Evolutionary conservation across 1,284 basidiomycete species (phyloP), one percentile per base, ranked within the genome.

Genomic region (Moesziomyces aphidis): DNA sequence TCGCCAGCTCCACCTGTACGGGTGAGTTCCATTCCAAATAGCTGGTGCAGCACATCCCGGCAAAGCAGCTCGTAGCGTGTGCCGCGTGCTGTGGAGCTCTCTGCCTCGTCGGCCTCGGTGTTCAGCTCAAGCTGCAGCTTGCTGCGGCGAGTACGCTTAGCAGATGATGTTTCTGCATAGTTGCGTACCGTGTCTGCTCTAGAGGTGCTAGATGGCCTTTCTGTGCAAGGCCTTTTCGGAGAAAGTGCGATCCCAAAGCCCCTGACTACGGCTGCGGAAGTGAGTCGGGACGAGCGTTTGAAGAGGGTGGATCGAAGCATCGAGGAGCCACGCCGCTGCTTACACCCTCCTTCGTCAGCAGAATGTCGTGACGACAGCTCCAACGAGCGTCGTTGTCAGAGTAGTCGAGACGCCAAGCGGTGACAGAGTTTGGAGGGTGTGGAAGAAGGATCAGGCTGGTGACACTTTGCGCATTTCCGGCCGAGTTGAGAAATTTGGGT

Each of bases 1-100:
- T 96, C 94, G 17, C 89, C 88, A 67, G 88, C 89, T 19, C 94
- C 93, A 1, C 94, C 94, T 19, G 94, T 90, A 13, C 83, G 79
- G 17, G 82, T 66, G 6, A 96, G 88, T 1, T 90, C 88, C 93
- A 96, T 96, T 49, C 91, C 92, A 42, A 95, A 86, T 61, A 89
- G 85, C 0, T 87, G 80, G 48, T 89, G 88, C 3, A 95, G 88
- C 5, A 93, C 82, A 7, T 84, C 81, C 23, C 90, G 87, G 0
- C 91, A 90, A 11, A 91, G 89, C 21, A 89, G 83, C 83, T 97
- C 94, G 79, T 94, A 97, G 0, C 89, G 89, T 1, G 86, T 88
- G 11, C 94, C 94, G 44, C 90, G 87, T 46, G 89, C 88, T 5
- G 89, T 87, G 0, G 88, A 61, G 49, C 67, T 71, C 36, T 70